Conservation (phyloP, 1,139 yeast species). For the Kodamaea derodonti region DNA sequence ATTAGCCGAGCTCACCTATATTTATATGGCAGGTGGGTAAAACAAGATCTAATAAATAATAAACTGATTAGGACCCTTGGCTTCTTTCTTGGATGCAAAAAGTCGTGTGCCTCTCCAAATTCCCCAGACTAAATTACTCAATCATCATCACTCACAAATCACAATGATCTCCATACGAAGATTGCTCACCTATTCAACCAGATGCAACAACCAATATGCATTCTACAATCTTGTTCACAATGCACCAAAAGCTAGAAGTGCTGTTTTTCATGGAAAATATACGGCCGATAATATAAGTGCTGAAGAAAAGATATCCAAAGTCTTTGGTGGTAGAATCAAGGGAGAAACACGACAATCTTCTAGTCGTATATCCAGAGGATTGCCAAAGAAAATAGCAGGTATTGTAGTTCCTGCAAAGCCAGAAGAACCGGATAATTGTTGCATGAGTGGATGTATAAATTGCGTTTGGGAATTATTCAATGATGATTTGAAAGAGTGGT, state of each 20-base stretch:
- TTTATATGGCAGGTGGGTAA: no score
- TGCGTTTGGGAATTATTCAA: conserved; percentile 95
- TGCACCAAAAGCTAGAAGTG: conserved; percentile 20
- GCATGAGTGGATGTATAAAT: conserved; percentile 95
- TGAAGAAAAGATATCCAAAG: conserved; percentile 46
- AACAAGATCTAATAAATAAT: no score
- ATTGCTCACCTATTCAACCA: no score
- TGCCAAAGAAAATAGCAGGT: conserved; percentile 58
- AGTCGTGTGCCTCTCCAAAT: no score
- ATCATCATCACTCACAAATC: no score
- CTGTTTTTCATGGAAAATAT: conserved; percentile 45
- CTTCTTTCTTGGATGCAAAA: no score
- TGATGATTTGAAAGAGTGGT: conserved; percentile 87
- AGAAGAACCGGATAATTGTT: conserved; percentile 88
- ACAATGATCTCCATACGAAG: no score
- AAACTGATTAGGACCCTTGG: no score
- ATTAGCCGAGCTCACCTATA: no score
- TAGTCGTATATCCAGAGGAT: conserved; percentile 43
- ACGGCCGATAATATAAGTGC: conserved; percentile 33
- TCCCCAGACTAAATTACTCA: no score
- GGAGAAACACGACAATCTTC: conserved; percentile 53
- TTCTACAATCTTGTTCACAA: conserved; percentile 37
- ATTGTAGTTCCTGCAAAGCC: conserved; percentile 77
- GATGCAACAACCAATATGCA: conserved; percentile 23
- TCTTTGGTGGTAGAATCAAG: conserved; percentile 57